Evolutionary conservation across 2,329 filamentous ascomycete genomes (phyloP).

Genomic region (Xylaria sp.): DNA sequence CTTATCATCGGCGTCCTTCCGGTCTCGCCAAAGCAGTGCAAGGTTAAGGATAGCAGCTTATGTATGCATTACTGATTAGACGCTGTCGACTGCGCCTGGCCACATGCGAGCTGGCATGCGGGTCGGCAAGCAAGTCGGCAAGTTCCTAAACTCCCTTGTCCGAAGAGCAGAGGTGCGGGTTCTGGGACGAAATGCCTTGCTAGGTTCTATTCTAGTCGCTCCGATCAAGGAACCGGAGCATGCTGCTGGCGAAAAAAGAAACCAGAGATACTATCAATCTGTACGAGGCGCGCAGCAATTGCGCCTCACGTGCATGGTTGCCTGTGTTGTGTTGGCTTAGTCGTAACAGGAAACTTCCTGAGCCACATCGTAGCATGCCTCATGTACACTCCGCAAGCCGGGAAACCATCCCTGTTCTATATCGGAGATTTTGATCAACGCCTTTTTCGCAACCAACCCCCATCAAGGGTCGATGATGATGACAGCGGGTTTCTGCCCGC

Average conservation of each 20-base stretch:
- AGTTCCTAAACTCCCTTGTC: conserved; percentile 1
- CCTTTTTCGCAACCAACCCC: too few species aligned
- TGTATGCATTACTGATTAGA: neutral
- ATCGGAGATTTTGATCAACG: conserved; percentile 27
- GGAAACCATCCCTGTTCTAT: conserved; percentile 13
- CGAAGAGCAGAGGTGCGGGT: neutral
- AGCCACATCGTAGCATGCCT: neutral
- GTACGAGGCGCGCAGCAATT: too few species aligned
- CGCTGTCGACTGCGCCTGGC: neutral
- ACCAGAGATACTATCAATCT: too few species aligned
- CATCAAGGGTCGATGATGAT: neutral
- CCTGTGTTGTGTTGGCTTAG: neutral
- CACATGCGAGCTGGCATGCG: neutral
- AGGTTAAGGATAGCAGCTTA: conserved; percentile 9
- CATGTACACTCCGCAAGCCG: neutral
- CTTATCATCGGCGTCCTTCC: conserved; percentile 13
- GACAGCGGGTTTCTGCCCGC: neutral
- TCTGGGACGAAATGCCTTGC: neutral
- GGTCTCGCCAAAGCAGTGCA: conserved; percentile 18
- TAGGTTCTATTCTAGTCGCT: neutral
- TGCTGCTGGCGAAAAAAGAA: neutral
- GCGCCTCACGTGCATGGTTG: conserved; percentile 1
- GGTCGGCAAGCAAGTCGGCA: conserved; percentile 6
- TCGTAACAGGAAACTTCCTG: neutral
- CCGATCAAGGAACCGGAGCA: neutral